These are phyloP conservation scores for Calonectria montana DNA, from an alignment of 2,329 filamentous ascomycete genomes.

Conservation along the genomic window DNA sequence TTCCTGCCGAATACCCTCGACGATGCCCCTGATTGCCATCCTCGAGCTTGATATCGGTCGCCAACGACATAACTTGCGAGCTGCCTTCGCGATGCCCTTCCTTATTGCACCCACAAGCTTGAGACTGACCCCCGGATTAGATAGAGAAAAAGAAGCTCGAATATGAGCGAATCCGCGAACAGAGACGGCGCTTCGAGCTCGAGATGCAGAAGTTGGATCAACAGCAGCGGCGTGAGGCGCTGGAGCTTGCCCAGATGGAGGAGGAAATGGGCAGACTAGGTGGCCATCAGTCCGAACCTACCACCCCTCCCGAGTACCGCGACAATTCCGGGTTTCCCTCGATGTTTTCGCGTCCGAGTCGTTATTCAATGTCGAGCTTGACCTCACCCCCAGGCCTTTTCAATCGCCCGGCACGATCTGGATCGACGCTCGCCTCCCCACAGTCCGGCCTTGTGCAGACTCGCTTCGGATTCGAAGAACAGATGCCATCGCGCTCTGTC, in stretches of 20 bases:
- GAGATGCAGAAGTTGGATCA: conserved; percentile 92
- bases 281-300: conserved; percentile 92
- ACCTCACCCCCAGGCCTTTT: conserved; percentile 82
- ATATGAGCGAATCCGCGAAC: conserved; percentile 90
- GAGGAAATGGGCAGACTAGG: conserved; percentile 75
- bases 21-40: conserved; percentile 11
- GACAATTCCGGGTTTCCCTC: conserved; percentile 81
- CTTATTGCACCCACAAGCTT: not conserved
- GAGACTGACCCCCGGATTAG: conserved; percentile 63
- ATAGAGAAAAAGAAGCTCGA: conserved; percentile 94
- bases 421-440: conserved; percentile 84
- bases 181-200: conserved; percentile 88
- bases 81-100: not conserved
- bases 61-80: conserved; percentile 1
- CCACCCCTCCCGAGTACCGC: conserved; percentile 93
- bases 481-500: conserved; percentile 84
- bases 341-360: conserved; percentile 84
- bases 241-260: conserved; percentile 86
- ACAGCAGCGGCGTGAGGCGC: conserved; percentile 84
- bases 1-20: not conserved
- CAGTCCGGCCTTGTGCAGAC: conserved; percentile 71
- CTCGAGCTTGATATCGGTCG: not conserved
- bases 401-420: conserved; percentile 79
- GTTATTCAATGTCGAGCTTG: conserved; percentile 90
- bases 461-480: conserved; percentile 63